Evolutionary conservation across 495 filamentous ascomycete species (phyloP), one percentile per base, ranked within the genome.

Genomic region (Usnea hakonensis): DNA sequence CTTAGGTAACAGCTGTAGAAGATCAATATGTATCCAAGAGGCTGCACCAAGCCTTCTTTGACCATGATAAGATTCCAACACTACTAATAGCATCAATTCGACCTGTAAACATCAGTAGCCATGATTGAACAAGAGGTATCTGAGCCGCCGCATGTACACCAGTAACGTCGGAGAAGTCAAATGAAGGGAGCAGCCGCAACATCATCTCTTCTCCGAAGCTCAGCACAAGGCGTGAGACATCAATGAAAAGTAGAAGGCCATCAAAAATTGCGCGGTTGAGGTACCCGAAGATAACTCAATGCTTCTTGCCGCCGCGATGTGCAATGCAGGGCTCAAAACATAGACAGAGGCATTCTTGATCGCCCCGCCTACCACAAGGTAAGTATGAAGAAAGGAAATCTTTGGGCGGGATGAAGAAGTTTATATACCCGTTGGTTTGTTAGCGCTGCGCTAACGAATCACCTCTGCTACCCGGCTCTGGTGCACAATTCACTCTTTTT

Each of bases 281-380:
- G 82, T 81, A 81, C 81, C 85, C 84, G 82, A 83, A 87, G 75
- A 78, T 82, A 80, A 81, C 79, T 85, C 79, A 82, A 83, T 79
- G 72, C 74, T 79, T 75, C 78, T 80, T 75, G 83, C 77, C 82
- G 74, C 85, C 85, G 78, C 85, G 84, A 67, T 87, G 85, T 88
- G 85, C 83, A 86, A 88, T 89, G 85, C 81, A 87, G 84, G 84
- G 76, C 82, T 85, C 79, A 79, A 78, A 73, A 73, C 74, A 77
- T 84, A 78, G 78, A 76, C 76, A 67, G 73, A 79, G 73, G 78
- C 74, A 75, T 81, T 83, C 76, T 74, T 86, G 84, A 87, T 76
- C 83, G 75, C 77, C 72, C 77, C 73, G 75, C 75, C 78, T 77
- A 78, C 81, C 80, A 83, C 81, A 86, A 87, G 83, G 84, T 87